Evolutionary conservation across 1,284 basidiomycete species (phyloP), one percentile per base, ranked within the genome.

Genomic region (Marasmius oreades): DNA sequence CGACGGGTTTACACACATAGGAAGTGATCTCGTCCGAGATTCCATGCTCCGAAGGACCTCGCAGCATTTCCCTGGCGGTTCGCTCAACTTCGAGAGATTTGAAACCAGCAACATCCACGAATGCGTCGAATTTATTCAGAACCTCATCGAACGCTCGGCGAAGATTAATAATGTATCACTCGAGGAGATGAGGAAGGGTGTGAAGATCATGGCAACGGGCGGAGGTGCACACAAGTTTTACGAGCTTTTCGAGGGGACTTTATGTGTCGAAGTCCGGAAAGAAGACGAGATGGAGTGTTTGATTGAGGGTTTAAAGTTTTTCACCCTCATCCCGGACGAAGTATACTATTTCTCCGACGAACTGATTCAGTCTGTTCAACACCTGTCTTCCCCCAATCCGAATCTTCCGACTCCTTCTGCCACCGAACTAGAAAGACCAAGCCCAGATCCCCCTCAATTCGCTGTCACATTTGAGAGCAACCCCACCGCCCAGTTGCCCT

Each of bases 201-300:
- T 99, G 69, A 95, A 96, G 77, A 93, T 99, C 66, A 93, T 98
- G 86, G 95, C 95, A 4, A 99, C 97, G 0, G 97, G 97, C 39
- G 97, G 97, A 12, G 97, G 97, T 45, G 96, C 96, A 44, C 94
- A 98, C 78, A 86, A 85, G 67, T 98, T 95, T 75, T 89, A 95
- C 71, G 91, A 94, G 64, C 74, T 90, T 50, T 90, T 99, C 69
- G 79, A 79, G 59, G 74, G 75, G 22, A 85, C 86, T 60, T 77
- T 98, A 3, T 88, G 82, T 24, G 92, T 98, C 55, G 92, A 95
- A 69, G 91, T 99, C 43, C 77, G 80, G 59, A 77, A 88, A 56
- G 96, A 98, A 73, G 97, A 99, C 70, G 97, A 99, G 78, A 99
- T 99, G 97, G 94, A 93, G 73, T 98, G 96, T 68, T 75, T 99